Percentiles rank a stretch among this genome's conserved stretches.
phyloP scores from a whole-genome alignment of 352 stramenopile genomes.

The Phytophthora quininea region DNA sequence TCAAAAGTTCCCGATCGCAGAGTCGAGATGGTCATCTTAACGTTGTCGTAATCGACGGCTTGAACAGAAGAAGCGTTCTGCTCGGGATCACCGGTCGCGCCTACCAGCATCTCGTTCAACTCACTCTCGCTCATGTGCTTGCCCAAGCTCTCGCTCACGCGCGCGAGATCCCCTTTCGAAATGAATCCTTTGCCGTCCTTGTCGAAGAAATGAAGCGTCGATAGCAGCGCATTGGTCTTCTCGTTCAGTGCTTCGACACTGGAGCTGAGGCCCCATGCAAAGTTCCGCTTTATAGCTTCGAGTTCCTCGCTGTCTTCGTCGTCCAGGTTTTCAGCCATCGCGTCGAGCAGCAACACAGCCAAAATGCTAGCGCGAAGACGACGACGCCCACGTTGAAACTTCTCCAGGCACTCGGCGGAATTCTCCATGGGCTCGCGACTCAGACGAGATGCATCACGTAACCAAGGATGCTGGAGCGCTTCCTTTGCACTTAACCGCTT shows the following conservation, averaged over 20 bases:
- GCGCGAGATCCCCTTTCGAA: conserved; percentile 74
- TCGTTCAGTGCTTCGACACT: conserved; percentile 67
- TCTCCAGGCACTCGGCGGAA: conserved; percentile 72
- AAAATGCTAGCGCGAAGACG: conserved; percentile 82
- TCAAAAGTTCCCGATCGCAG: conserved; percentile 71
- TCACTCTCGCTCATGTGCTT: conserved; percentile 77
- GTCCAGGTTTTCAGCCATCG: conserved; percentile 51
- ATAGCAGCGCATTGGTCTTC: conserved; percentile 72
- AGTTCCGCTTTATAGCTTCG: conserved; percentile 46
- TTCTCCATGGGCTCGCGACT: conserved; percentile 67
- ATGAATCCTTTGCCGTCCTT: conserved; percentile 85
- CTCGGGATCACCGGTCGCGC: conserved; percentile 74
- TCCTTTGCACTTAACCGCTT: conserved; percentile 72
- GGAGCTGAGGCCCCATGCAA: conserved; percentile 78
- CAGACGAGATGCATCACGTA: conserved; percentile 58
- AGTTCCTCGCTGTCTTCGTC: conserved; percentile 41
- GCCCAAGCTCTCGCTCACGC: conserved; percentile 75
- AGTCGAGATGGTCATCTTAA: conserved; percentile 85
- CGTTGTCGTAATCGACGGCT: conserved; percentile 75
- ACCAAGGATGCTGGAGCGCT: conserved; percentile 76
- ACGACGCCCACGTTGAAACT: conserved; percentile 80
- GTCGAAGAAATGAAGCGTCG: conserved; percentile 78
- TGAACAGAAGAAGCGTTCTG: conserved; percentile 55
- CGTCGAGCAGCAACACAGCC: conserved; percentile 70
- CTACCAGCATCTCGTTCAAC: conserved; percentile 86